Evolutionary conservation across 768 basidiomycete species (phyloP).

Genomic region (Boletellus sp.): DNA sequence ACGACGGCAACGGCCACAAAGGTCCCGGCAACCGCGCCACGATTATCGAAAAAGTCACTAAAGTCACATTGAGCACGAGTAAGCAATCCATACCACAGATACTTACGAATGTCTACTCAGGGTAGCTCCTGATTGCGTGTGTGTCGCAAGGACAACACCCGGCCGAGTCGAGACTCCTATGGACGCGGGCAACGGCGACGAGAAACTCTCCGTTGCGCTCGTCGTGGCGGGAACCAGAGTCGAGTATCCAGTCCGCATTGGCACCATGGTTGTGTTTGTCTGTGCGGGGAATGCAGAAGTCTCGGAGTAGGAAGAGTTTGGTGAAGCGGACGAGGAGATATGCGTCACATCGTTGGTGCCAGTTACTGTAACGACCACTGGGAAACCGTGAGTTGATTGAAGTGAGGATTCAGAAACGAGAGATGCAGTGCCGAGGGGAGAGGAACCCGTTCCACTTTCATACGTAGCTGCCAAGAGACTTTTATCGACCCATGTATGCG

Average conservation of each 20-base stretch:
- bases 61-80: constrained; percentile 3
- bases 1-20: constrained; percentile 66
- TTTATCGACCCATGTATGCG: background rate
- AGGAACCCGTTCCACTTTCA: background rate
- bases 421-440: background rate
- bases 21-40: constrained; percentile 67
- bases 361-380: background rate
- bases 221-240: constrained; percentile 35
- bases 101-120: constrained; percentile 26
- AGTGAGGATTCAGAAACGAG: constrained; percentile 1
- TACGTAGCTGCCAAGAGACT: background rate
- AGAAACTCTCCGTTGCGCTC: constrained; percentile 35
- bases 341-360: background rate
- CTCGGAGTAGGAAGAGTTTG: background rate
- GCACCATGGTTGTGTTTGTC: constrained; percentile 39
- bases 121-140: constrained; percentile 39
- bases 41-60: constrained; percentile 60
- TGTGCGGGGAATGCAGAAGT: constrained; percentile 16
- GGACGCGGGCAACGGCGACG: constrained; percentile 44
- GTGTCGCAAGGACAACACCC: constrained; percentile 34
- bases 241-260: constrained; percentile 40
- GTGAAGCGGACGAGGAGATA: background rate
- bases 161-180: constrained; percentile 43
- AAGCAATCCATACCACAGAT: background rate
- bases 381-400: background rate